Evolutionary conservation across 768 basidiomycete species (phyloP).

Genomic region (Crassisporium funariophilum): DNA sequence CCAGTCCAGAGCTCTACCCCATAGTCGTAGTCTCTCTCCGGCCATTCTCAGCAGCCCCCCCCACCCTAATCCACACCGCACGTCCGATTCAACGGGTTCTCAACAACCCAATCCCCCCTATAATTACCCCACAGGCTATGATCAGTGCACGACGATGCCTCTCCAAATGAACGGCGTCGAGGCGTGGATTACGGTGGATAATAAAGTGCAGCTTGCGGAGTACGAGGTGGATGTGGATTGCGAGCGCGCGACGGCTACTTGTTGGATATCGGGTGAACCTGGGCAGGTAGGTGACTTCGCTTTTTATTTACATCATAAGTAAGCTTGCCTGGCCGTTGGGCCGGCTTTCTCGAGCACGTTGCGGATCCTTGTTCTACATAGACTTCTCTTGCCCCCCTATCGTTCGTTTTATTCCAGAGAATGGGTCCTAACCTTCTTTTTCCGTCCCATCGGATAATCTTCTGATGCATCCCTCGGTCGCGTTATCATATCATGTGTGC

Average conservation of each 20-base stretch:
- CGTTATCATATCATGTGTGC: slow-evolving; percentile 9
- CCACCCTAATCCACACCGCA: too few species aligned
- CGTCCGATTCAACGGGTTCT: background rate
- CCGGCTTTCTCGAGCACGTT: too few species aligned
- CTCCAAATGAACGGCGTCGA: slow-evolving; percentile 31
- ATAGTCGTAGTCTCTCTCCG: too few species aligned
- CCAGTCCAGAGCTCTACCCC: too few species aligned
- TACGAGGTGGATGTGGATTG: slow-evolving; percentile 28
- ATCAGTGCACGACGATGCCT: slow-evolving; percentile 21
- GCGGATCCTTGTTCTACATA: too few species aligned
- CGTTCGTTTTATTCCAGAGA: too few species aligned
- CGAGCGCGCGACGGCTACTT: slow-evolving; percentile 24
- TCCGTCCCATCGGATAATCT: too few species aligned
- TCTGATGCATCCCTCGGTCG: slow-evolving; percentile 5
- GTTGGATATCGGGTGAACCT: slow-evolving; percentile 33
- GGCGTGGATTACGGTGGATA: slow-evolving; percentile 31
- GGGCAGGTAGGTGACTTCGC: slow-evolving; percentile 24
- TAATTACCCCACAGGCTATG: background rate
- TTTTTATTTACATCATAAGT: too few species aligned
- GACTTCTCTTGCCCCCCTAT: too few species aligned
- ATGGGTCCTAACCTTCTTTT: background rate
- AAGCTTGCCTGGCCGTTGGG: too few species aligned
- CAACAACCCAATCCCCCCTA: background rate
- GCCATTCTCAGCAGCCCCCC: too few species aligned
- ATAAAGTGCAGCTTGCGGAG: slow-evolving; percentile 28